Conservation (phyloP, 768 basidiomycete species). For the Porphyrellus cyaneotinctus region DNA sequence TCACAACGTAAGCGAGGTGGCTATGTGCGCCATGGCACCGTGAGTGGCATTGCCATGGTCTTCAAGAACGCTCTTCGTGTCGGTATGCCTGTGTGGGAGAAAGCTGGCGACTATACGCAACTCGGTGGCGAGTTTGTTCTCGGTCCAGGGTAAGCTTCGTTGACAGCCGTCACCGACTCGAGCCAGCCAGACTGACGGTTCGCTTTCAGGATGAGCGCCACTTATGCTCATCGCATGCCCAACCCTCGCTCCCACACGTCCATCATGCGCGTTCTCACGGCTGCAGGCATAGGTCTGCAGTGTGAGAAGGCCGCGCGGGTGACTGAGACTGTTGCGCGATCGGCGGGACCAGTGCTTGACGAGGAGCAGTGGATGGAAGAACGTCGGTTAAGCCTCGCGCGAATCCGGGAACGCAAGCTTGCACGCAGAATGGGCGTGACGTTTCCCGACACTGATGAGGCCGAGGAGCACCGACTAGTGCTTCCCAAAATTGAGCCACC, state of each 20-base stretch:
- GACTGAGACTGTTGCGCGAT: conserved; percentile 2
- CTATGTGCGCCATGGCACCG: conserved; percentile 62
- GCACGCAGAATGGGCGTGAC: conserved; percentile 30
- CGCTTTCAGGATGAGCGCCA: conserved; percentile 50
- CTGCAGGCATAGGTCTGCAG: conserved; percentile 45
- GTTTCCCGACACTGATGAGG: conserved; percentile 12
- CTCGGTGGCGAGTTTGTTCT: conserved; percentile 89
- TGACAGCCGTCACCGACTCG: conserved; percentile 4
- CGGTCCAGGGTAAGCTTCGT: conserved; percentile 53
- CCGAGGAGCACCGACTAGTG: conserved; percentile 13
- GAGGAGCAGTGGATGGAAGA: conserved; percentile 36
- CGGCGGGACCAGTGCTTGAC: conserved; percentile 12
- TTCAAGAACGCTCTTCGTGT: conserved; percentile 64
- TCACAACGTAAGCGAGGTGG: conserved; percentile 43
- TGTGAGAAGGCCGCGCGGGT: conserved; percentile 19
- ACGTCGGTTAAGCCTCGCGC: conserved; percentile 30
- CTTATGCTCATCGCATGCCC: conserved; percentile 84
- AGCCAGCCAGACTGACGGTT: not conserved
- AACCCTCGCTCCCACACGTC: conserved; percentile 70
- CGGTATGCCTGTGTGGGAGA: conserved; percentile 80
- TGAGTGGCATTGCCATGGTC: conserved; percentile 72
- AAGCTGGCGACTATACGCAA: conserved; percentile 71
- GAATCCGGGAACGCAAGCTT: conserved; percentile 31
- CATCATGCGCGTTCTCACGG: conserved; percentile 61
- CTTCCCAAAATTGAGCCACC: conserved; percentile 22